Conservation (phyloP, 2,329 filamentous ascomycete genomes). For the Periconia macrospinosa region DNA sequence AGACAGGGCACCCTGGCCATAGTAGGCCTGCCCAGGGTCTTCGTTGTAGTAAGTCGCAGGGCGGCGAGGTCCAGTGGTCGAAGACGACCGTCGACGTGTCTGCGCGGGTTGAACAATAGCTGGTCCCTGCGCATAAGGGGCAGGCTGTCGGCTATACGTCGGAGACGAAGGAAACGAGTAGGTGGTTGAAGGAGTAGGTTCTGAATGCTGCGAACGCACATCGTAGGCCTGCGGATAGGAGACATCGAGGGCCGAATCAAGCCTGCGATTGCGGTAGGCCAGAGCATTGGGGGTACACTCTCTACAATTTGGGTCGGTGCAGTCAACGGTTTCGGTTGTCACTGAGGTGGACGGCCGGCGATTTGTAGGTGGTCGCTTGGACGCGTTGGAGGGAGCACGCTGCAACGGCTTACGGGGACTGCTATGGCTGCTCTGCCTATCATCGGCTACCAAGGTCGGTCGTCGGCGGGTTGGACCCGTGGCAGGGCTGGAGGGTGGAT, state of each 20-base stretch:
- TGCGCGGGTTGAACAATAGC: conserved; percentile 32
- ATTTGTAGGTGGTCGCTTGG: conserved; percentile 16
- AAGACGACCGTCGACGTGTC: conserved; percentile 29
- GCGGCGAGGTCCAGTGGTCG: conserved; percentile 18
- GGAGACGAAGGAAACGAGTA: conserved; percentile 30
- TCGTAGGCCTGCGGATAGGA: conserved; percentile 24
- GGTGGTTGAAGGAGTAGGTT: conserved; percentile 24
- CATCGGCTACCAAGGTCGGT: conserved; percentile 20
- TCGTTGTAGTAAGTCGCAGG: conserved; percentile 36
- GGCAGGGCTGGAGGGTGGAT: conserved; percentile 22
- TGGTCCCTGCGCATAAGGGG: conserved; percentile 25
- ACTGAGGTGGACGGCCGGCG: conserved; percentile 7
- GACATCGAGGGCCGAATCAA: conserved; percentile 34
- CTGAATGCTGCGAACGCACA: conserved; percentile 34
- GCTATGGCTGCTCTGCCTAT: conserved; percentile 17
- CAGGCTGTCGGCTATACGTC: conserved; percentile 23
- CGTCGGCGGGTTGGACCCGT: conserved; percentile 13
- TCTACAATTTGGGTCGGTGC: conserved; percentile 39
- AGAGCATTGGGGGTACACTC: conserved; percentile 22
- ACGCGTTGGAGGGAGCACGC: conserved; percentile 27
- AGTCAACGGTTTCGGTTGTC: conserved; percentile 25
- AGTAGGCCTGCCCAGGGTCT: conserved; percentile 22
- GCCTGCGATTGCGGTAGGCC: conserved; percentile 15
- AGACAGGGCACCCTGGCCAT: conserved; percentile 20
- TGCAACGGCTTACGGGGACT: conserved; percentile 26